These are phyloP conservation scores for Gloeophyllum trabeum DNA, from an alignment of 768 basidiomycete species.

Conservation along the genomic window DNA sequence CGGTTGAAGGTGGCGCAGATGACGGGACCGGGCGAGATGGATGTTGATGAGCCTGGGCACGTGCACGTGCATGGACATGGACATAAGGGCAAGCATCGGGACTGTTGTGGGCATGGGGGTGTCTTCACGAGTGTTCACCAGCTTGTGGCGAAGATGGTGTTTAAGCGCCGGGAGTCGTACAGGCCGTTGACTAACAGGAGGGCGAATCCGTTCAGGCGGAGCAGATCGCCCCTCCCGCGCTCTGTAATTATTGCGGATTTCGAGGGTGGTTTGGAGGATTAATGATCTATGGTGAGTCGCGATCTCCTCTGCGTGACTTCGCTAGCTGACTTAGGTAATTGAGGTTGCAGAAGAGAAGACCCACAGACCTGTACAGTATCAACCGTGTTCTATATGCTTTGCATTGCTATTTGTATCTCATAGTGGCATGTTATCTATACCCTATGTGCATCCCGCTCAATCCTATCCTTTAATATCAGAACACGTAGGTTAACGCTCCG, in stretches of 20 bases:
- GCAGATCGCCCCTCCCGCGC: constrained; percentile 17
- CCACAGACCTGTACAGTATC: too few species aligned
- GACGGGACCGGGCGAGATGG: constrained; percentile 9
- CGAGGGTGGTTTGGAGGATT: too few species aligned
- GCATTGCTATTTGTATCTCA: too few species aligned
- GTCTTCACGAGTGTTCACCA: constrained; percentile 22
- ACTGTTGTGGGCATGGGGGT: constrained; percentile 12
- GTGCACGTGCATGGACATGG: neutral
- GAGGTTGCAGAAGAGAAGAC: too few species aligned
- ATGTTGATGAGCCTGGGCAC: constrained; percentile 10
- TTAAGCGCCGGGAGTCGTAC: constrained; percentile 27
- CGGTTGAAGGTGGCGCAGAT: constrained; percentile 37
- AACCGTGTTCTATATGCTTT: too few species aligned
- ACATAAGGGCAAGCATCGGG: constrained; percentile 3
- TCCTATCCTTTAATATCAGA: too few species aligned
- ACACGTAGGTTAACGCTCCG: too few species aligned
- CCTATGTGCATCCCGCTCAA: too few species aligned
- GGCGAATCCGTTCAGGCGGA: constrained; percentile 4
- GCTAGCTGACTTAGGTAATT: too few species aligned
- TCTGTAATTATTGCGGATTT: constrained; percentile 10
- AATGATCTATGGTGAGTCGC: too few species aligned
- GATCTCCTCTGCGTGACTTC: too few species aligned
- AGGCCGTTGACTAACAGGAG: constrained; percentile 27
- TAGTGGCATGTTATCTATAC: too few species aligned
- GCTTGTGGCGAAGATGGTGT: constrained; percentile 35